These are phyloP conservation scores for Colletotrichum coccodes DNA, from an alignment of 2,329 filamentous ascomycete genomes.

Conservation along the genomic window DNA sequence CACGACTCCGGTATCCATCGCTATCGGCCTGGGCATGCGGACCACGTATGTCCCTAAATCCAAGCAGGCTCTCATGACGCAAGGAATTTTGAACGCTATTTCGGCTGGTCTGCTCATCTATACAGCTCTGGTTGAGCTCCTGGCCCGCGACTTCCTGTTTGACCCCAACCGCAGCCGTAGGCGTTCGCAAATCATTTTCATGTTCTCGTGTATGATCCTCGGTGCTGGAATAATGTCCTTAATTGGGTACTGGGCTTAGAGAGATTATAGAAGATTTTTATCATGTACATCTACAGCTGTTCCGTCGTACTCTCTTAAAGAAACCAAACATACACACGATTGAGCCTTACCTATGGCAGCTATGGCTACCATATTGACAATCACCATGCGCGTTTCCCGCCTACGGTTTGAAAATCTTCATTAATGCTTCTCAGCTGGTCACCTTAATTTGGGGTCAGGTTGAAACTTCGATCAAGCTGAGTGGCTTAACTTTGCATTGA, in stretches of 20 bases:
- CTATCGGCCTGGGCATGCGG: constrained; percentile 74
- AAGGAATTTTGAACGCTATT: constrained; percentile 81
- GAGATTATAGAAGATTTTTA: too few species aligned
- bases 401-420: too few species aligned
- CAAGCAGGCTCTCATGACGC: constrained; percentile 74
- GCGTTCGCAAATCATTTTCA: not conserved
- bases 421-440: too few species aligned
- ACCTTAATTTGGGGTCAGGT: too few species aligned
- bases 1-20: constrained; percentile 76
- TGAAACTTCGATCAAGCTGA: too few species aligned
- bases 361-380: too few species aligned
- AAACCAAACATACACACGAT: too few species aligned
- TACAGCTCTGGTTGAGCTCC: constrained; percentile 75
- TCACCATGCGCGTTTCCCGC: too few species aligned
- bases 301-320: too few species aligned
- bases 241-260: not conserved
- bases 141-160: constrained; percentile 77
- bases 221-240: not conserved
- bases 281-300: too few species aligned
- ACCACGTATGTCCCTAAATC: constrained; percentile 75
- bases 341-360: too few species aligned
- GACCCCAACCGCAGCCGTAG: constrained; percentile 43
- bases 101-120: constrained; percentile 76
- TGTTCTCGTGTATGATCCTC: not conserved
- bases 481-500: too few species aligned